Evolutionary conservation across 2,329 filamentous ascomycete genomes (phyloP).

Genomic region (Colletotrichum chlorophyti): DNA sequence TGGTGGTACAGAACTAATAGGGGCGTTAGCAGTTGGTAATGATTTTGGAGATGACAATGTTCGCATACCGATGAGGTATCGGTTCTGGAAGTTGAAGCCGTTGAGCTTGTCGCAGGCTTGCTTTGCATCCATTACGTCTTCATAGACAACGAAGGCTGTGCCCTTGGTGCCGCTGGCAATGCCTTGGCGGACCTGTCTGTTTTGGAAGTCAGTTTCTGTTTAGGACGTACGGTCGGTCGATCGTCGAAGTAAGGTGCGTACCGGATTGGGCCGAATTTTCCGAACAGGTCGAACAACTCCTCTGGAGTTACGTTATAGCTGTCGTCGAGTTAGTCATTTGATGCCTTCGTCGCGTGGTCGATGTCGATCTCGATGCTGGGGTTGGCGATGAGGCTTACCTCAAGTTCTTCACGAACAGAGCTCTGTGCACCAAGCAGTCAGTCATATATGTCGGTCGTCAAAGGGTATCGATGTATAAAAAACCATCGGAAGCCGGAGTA

Average conservation of each 20-base stretch:
- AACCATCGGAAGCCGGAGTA: background rate
- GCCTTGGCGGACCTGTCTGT: conserved; percentile 95
- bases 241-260: conserved; percentile 52
- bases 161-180: conserved; percentile 98
- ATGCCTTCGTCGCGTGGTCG: conserved; percentile 32
- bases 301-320: conserved; percentile 99
- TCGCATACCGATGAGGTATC: conserved; percentile 92
- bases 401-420: conserved; percentile 99
- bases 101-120: conserved; percentile 99
- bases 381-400: conserved; percentile 73
- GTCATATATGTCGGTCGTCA: conserved; percentile 31
- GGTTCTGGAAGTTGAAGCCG: conserved; percentile 99
- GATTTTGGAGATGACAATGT: conserved; percentile 15
- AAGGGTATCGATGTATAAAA: background rate
- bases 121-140: conserved; percentile 99
- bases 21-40: conserved; percentile 11
- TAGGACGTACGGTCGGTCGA: background rate
- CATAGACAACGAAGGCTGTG: conserved; percentile 98
- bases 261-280: conserved; percentile 95
- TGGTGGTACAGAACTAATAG: conserved; percentile 66
- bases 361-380: conserved; percentile 61
- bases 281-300: conserved; percentile 98
- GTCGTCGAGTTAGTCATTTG: conserved; percentile 16
- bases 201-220: conserved; percentile 26
- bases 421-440: conserved; percentile 63